Base-by-base conservation (phyloP, 495 filamentous ascomycete genomes). In the Clavariopsis aquatica region DNA sequence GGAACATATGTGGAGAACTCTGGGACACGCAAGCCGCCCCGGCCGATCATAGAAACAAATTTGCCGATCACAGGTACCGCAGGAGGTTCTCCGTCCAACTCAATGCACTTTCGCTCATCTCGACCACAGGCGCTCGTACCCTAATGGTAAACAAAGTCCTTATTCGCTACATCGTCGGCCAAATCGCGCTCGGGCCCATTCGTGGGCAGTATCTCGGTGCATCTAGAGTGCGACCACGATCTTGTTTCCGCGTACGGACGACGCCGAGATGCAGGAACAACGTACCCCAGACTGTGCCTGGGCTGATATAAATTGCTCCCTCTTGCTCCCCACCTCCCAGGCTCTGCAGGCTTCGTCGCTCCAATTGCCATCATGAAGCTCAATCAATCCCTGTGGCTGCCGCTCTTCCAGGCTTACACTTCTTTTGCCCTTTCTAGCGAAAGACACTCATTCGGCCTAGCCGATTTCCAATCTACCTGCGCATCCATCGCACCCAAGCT, bases 401-500 rank as follows among this genome's bases (percentile, higher is more conserved):
- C 29, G n/a, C 29, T 36, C 8, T 20, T 54, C 7, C 17, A 36
- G 8, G 51, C 51, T 10, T 54, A 36, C n/a, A 28, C 29, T 19
- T 29, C 51, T 2, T 54, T 36, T n/a, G 51, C 51, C 6, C 20
- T 8, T 36, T 27, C 51, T 19, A 20, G 9, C 1, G 26, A 54
- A 43, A n/a, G 8, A 8, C 8, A 19, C 24, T 7, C 2, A 8
- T 13, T 31, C 28, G 24, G 26, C 4, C n/a, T 20, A n/a, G 53
- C 27, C 2, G 49, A 52, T 20, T 65, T 65, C 56, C 19, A 65
- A 24, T 20, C 12, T 17, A 45, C 12, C 22, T 65, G 62, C 34
- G 20, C 47, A 29, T 24, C 54, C 17, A 52, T 65, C 27, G 55
- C n/a, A 2, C 43, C 46, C 1, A 55, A 58, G n/a, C 60, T 68